These are phyloP conservation scores for Fusarium cicatricum DNA, from an alignment of 2,329 filamentous ascomycete genomes.

Conservation along the genomic window DNA sequence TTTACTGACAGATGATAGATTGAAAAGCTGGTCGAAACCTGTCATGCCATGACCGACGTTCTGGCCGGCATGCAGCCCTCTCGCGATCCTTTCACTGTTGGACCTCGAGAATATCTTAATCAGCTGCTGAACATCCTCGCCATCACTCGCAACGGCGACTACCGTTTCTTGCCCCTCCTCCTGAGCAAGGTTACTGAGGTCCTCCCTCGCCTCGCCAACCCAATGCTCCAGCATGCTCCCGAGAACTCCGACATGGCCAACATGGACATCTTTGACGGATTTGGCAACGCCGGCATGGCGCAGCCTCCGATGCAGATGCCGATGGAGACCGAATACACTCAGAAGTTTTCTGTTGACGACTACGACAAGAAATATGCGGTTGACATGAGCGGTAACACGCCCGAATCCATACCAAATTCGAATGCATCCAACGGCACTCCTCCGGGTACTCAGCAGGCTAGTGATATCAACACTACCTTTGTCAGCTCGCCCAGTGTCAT, in stretches of 20 bases:
- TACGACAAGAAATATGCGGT: constrained; percentile 52
- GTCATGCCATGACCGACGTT: constrained; percentile 76
- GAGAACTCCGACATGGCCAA: constrained; percentile 61
- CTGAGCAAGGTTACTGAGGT: constrained; percentile 79
- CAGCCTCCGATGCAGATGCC: constrained; percentile 57
- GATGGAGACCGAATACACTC: constrained; percentile 58
- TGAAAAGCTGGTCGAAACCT: constrained; percentile 82
- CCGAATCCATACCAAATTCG: constrained; percentile 46
- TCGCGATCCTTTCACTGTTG: constrained; percentile 68
- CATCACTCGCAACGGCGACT: constrained; percentile 76
- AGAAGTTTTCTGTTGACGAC: constrained; percentile 55
- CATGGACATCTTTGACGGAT: constrained; percentile 72
- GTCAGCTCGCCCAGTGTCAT: constrained; percentile 62
- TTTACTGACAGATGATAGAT: constrained; percentile 58
- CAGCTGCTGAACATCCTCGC: constrained; percentile 74
- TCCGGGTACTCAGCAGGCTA: constrained; percentile 38
- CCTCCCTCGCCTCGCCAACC: constrained; percentile 68
- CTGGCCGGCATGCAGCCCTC: constrained; percentile 71
- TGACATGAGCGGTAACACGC: constrained; percentile 47
- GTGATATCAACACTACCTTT: constrained; percentile 59
- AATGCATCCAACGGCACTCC: constrained; percentile 44
- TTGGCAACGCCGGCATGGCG: constrained; percentile 69
- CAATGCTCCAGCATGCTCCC: constrained; percentile 66
- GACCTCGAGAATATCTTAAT: constrained; percentile 77
- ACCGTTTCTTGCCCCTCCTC: constrained; percentile 79